These are phyloP conservation scores for Bombardia bombarda DNA, from an alignment of 495 filamentous ascomycete species.

Conservation along the genomic window DNA sequence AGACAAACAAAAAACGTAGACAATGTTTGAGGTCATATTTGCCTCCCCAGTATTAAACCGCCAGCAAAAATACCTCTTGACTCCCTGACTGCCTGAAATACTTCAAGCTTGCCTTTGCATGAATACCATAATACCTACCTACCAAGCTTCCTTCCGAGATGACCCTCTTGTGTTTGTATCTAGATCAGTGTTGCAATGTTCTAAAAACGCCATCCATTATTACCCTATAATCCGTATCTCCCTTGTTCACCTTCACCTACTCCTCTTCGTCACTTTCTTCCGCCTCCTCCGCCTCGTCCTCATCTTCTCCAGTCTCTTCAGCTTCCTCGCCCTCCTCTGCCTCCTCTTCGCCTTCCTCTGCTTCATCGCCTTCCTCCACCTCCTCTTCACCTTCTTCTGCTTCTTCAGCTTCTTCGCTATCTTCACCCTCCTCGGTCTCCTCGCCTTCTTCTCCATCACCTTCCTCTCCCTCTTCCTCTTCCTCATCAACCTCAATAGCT, in stretches of 20 bases:
- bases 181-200: too few species aligned
- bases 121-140: too few species aligned
- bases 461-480: conserved; percentile 3
- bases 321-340: conserved; percentile 15
- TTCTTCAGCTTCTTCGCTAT: not conserved
- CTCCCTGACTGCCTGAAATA: too few species aligned
- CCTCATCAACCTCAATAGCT: not conserved
- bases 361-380: conserved; percentile 8
- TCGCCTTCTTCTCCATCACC: not conserved
- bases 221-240: conserved; percentile 15
- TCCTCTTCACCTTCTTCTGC: conserved; percentile 8
- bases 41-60: too few species aligned
- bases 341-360: conserved; percentile 18
- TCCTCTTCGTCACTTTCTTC: conserved; percentile 14
- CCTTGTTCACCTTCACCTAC: conserved; percentile 10
- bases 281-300: conserved; percentile 10
- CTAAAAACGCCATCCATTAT: too few species aligned
- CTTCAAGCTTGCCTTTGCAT: too few species aligned
- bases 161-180: too few species aligned
- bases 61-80: too few species aligned
- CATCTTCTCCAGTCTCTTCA: conserved; percentile 9
- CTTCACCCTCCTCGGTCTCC: conserved; percentile 9
- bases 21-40: too few species aligned
- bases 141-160: too few species aligned
- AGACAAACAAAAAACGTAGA: too few species aligned